phyloP scores from a whole-genome alignment of 208 protist genomes.

The Crithidia sp. region DNA sequence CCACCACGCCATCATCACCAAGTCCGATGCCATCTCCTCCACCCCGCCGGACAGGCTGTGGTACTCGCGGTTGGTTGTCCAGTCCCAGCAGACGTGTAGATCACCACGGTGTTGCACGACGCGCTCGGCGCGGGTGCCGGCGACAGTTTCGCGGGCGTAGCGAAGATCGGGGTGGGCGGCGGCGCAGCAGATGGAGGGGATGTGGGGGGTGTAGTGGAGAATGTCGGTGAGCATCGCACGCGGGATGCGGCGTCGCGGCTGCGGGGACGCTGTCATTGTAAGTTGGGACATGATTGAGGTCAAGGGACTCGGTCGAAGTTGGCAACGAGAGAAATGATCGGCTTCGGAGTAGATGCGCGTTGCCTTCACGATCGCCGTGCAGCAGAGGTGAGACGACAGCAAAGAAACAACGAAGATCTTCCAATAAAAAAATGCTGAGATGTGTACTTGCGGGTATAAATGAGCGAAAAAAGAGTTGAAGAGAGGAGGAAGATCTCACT shows the following conservation, averaged over 20 bases:
- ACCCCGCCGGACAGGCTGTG: slow-evolving; percentile 20
- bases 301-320: too few species aligned
- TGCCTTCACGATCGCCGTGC: too few species aligned
- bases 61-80: slow-evolving; percentile 16
- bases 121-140: slow-evolving; percentile 11
- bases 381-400: too few species aligned
- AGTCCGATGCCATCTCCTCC: slow-evolving; percentile 13
- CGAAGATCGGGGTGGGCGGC: slow-evolving; percentile 25
- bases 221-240: slow-evolving; percentile 10
- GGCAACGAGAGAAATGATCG: too few species aligned
- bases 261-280: too few species aligned
- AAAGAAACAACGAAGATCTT: too few species aligned
- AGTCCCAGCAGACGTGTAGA: slow-evolving; percentile 23
- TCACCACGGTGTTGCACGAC: slow-evolving; percentile 17
- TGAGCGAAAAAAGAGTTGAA: too few species aligned
- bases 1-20: slow-evolving; percentile 25
- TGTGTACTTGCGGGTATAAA: too few species aligned
- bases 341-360: too few species aligned
- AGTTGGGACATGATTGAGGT: too few species aligned
- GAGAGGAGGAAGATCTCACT: too few species aligned
- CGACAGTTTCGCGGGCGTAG: slow-evolving; percentile 22
- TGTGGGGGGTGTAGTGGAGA: slow-evolving; percentile 27
- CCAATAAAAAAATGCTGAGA: too few species aligned
- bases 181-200: slow-evolving; percentile 23
- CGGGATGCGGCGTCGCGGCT: neutral